These are phyloP conservation scores for Sparassis latifolia DNA, from an alignment of 1,284 basidiomycete genomes.

Conservation along the genomic window DNA sequence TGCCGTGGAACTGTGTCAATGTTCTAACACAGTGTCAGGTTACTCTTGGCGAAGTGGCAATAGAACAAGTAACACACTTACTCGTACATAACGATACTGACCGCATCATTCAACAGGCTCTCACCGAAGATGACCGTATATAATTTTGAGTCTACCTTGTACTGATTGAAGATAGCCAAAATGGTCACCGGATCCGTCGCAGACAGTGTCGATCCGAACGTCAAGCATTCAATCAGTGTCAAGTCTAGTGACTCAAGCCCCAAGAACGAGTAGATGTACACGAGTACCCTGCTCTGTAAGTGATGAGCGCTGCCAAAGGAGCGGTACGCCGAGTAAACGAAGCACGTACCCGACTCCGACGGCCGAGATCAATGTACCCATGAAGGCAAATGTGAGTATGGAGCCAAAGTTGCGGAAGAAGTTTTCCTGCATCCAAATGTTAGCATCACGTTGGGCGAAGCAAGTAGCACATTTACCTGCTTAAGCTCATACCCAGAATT, in stretches of 20 bases:
- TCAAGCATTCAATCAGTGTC: conserved; percentile 86
- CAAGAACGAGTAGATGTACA: conserved; percentile 92
- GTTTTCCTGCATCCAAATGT: conserved; percentile 62
- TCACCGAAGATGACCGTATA: conserved; percentile 99
- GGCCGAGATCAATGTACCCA: conserved; percentile 95
- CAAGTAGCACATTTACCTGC: conserved; percentile 48
- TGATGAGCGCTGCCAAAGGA: conserved; percentile 31
- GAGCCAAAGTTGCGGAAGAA: conserved; percentile 98
- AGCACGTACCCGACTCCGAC: conserved; percentile 85
- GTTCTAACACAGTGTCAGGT: conserved; percentile 49
- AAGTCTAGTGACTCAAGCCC: conserved; percentile 83
- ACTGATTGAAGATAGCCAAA: conserved; percentile 96
- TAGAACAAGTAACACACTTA: conserved; percentile 40
- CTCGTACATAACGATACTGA: conserved; percentile 99
- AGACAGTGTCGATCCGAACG: conserved; percentile 93
- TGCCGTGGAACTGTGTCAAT: conserved; percentile 86
- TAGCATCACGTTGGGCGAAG: neutral
- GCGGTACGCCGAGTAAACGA: neutral
- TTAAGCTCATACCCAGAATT: conserved; percentile 98
- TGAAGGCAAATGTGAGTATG: conserved; percentile 93
- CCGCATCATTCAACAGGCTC: conserved; percentile 95
- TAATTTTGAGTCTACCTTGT: conserved; percentile 97
- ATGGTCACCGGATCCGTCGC: conserved; percentile 99
- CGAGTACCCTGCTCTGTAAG: conserved; percentile 70
- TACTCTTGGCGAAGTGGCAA: too few species aligned